Conservation (phyloP, 257 asterid species). For the Craterostigma plantagineum region DNA sequence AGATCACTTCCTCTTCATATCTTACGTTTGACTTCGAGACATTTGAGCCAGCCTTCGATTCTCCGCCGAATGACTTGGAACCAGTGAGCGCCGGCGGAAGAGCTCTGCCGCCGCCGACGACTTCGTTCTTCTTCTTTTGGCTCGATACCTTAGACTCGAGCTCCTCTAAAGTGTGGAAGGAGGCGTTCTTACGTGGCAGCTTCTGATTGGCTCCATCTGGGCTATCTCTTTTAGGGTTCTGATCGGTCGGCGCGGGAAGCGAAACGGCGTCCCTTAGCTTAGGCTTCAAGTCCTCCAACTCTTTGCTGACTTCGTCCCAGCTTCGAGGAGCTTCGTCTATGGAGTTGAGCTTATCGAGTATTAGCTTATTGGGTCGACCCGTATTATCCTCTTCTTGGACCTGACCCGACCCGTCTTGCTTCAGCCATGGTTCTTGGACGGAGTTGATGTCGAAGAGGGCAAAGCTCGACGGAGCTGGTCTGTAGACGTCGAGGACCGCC, state of each 20-base stretch:
- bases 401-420: conserved; percentile 11
- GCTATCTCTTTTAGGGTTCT: conserved; percentile 4
- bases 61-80: background rate
- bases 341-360: conserved; percentile 57
- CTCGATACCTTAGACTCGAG: conserved; percentile 30
- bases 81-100: conserved; percentile 8
- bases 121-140: conserved; percentile 12
- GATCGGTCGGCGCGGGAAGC: conserved; percentile 7
- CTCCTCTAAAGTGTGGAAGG: conserved; percentile 79
- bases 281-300: conserved; percentile 58
- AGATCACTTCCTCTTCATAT: too few relatives aligned
- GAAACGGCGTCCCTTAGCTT: conserved; percentile 12
- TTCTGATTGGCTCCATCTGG: conserved; percentile 5
- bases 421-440: conserved; percentile 79
- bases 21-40: too few relatives aligned
- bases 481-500: conserved; percentile 40
- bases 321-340: conserved; percentile 67
- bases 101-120: conserved; percentile 12
- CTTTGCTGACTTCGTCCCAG: conserved; percentile 91
- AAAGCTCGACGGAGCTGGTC: conserved; percentile 70
- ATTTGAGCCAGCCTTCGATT: background rate
- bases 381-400: too few relatives aligned
- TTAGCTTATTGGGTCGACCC: conserved; percentile 5
- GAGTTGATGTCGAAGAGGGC: conserved; percentile 57
- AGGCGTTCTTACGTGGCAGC: conserved; percentile 23